Base-by-base conservation (phyloP, 2,329 filamentous ascomycete species). In the Epichloe elymi region DNA sequence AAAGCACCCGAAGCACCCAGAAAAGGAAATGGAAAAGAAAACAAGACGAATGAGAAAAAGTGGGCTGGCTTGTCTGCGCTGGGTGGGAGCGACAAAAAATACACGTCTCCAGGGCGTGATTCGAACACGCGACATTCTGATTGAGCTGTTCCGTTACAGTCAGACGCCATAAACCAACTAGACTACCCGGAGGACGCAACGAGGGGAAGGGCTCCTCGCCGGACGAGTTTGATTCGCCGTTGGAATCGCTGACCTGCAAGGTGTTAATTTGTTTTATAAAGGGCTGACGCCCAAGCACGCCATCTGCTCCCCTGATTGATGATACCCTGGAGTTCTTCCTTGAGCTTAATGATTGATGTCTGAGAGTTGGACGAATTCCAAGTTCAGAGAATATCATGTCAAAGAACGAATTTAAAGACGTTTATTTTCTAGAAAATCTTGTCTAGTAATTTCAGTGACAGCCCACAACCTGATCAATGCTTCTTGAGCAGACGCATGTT, bases 41-140 rank as follows among this genome's bases (percentile, higher is more conserved):
- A 46, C 1, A 46, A 15, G 11, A 19, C 15, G 17, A 15, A 36
- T 4, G 4, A 12, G 3, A 46, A 46, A 5, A 20, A 15, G 5
- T 30, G 10, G 8, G 26, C 8, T 10, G 26, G 26, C 26, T 8
- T 10, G 7, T 10, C 26, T 30, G 26, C 26, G 3, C 26, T 30
- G 26, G 0, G 14, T 3, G 8, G 10, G 5, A 33, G 39, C 39
- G 15, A 5, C 11, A 49, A 49, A 43, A 54, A 52, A 39, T 36
- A 44, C 12, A 3, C 6, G 41, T 58, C 57, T 57, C 55, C 46
- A 54, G 55, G 55, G 57, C 56, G 55, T 57, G 58, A 60, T 49
- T 60, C 58, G 58, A 60, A 60, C 58, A 58, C 57, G 57, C 58
- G 58, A 60, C 58, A 53, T 59, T 59, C 49, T 52, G 58, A 52